Evolutionary conservation across 2,329 filamentous ascomycete species (phyloP).

Genomic region (Colletotrichum destructivum): DNA sequence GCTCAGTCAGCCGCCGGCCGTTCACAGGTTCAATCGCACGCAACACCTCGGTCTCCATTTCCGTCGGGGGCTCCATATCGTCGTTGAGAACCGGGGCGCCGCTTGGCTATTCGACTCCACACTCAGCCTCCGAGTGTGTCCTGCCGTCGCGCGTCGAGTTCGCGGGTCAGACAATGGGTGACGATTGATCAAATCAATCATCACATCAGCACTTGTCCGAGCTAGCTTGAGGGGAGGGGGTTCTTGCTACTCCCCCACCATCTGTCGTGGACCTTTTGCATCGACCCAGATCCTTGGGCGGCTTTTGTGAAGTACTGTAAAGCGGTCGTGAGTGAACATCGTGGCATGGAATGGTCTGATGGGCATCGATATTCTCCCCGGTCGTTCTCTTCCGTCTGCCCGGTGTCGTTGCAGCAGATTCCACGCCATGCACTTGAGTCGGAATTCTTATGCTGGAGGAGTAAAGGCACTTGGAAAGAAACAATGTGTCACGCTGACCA

Average conservation of each 20-base stretch:
- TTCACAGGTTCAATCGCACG: not conserved
- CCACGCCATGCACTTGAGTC: too few relatives aligned
- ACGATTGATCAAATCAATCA: too few relatives aligned
- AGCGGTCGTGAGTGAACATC: too few relatives aligned
- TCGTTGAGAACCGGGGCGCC: not conserved
- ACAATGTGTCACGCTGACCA: too few relatives aligned
- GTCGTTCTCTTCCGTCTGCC: too few relatives aligned
- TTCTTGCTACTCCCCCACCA: not conserved
- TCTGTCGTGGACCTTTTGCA: not conserved
- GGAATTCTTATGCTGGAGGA: too few relatives aligned
- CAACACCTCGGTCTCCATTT: not conserved
- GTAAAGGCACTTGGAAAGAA: too few relatives aligned
- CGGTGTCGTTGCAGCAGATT: too few relatives aligned
- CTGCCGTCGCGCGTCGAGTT: not conserved
- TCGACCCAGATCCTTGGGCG: not conserved
- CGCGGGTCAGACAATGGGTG: conserved; percentile 6
- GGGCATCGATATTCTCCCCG: too few relatives aligned
- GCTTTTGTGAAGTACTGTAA: not conserved
- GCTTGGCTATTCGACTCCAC: conserved; percentile 7
- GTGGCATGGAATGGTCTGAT: too few relatives aligned
- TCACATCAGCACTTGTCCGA: not conserved
- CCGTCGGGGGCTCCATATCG: conserved; percentile 5
- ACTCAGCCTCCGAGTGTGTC: conserved; percentile 12
- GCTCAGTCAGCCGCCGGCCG: not conserved
- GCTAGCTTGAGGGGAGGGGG: too few relatives aligned